Base-by-base conservation (phyloP, 495 filamentous ascomycete species). In the Zalerion maritima region DNA sequence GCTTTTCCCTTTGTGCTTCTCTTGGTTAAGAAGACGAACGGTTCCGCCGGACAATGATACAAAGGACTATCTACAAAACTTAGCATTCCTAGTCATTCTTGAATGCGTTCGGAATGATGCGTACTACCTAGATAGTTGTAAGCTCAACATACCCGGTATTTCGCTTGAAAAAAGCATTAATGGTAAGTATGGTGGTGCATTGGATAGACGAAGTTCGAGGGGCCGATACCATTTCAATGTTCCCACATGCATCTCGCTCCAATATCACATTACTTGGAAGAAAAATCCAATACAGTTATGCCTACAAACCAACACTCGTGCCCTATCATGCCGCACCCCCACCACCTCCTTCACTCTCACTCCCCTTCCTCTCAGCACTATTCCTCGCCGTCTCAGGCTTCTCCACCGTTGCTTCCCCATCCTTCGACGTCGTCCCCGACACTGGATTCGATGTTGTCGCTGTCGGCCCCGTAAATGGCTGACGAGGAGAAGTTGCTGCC, bases 221-320 rank as follows among this genome's bases (percentile, higher is more conserved):
- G 25, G 35, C 19, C 13, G 18, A 38, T 24, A 36, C 7, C 12
- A 25, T 38, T 3, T 9, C 25, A 8, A 38, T 26, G 11, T 36
- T 39, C 7, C 14, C 9, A 26, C 18, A 15, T 20, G 21, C 17
- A 14, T 21, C 25, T 28, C 36, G 17, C 18, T 18, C 23, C 19
- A 24, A 22, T 26, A 41, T 28, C 17, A 25, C n/a, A 36, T 22
- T 18, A 23, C 26, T 8, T 8, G 8, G 21, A 8, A 8, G 8
- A 23, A 23, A 23, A 8, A 8, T 23, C 8, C 21, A 8, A 23
- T 23, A 23, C 21, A 23, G 21, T 8, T 8, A 8, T 23, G 11
- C 11, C 21, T 12, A 23, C 11, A 23, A 8, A 23, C 21, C 8
- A 23, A 12, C 21, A n/a, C n/a, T n/a, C n/a, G n/a, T 23, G 21